Base-by-base conservation (phyloP, 345 rosid species). In the Reutealis trisperma region DNA sequence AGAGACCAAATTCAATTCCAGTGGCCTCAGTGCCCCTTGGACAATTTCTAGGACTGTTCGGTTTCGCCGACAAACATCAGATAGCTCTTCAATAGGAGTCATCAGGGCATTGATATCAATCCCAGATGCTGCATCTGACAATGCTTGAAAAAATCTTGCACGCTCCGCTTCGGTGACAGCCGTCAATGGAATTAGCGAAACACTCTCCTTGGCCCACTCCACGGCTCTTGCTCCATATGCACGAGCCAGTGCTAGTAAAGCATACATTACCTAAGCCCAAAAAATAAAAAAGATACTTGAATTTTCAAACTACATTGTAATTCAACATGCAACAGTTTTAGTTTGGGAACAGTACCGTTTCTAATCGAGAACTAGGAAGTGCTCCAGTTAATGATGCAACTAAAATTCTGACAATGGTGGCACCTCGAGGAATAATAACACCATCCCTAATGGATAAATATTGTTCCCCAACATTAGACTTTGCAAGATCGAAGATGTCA, bases 311-410 rank as follows among this genome's bases (percentile, higher is more conserved):
- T 15, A 30, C 21, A 9, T n/a, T 0, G 15, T 58, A 25, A 34
- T 47, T 42, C 2, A 12, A 55, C 44, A 34, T n/a, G 24, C 22
- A 41, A 52, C 59, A 18, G 11, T 5, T 64, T 51, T 10, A 71
- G 55, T 67, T 44, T 57, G 72, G 57, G 57, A 37, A 76, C 6
- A 5, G 74, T 87, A 93, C 98, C 84, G 94, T 86, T 77, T 96
- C 98, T 78, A 96, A 71, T 82, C 97, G 93, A 69, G 98, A 96
- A 90, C 92, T 87, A 37, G 99, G 99, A 54, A 96, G 91, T 75
- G 99, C 99, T 82, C 99, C 99, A 8, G 99, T 85, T 81, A 96
- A 81, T 55, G 97, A 93, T 18, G 98, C 91, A 71, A 96, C 81
- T 82, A 96, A 81, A 78, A 96, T 82, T 94, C 98, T 88, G 67